These are phyloP conservation scores for Lumnitzera racemosa DNA, from an alignment of 345 rosid genomes.

Conservation along the genomic window DNA sequence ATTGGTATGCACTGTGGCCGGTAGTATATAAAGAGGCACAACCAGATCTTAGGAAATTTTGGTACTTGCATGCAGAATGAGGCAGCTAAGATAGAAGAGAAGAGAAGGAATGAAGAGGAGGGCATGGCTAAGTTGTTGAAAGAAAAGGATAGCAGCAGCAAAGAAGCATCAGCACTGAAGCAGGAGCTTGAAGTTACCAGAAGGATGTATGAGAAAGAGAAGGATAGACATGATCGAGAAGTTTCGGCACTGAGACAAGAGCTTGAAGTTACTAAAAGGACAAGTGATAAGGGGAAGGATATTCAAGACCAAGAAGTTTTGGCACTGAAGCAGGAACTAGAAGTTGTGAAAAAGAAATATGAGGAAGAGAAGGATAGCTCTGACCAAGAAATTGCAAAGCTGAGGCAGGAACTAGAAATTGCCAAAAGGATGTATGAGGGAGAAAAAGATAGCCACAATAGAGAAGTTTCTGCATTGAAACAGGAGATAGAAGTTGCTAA, in stretches of 20 bases:
- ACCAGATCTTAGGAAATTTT: background rate
- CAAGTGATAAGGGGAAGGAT: background rate
- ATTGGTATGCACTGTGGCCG: too few species aligned
- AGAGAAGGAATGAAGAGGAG: conserved; percentile 36
- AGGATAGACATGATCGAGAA: background rate
- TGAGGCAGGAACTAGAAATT: conserved; percentile 20
- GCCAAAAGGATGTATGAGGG: conserved; percentile 3
- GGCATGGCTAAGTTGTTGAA: conserved; percentile 19
- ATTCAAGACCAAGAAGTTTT: background rate
- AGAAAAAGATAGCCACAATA: conserved; percentile 4
- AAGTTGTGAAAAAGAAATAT: conserved; percentile 3
- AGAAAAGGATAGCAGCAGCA: conserved; percentile 26
- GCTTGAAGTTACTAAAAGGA: background rate
- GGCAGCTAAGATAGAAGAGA: conserved; percentile 39
- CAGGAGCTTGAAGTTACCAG: conserved; percentile 12
- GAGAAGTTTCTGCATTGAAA: conserved; percentile 27
- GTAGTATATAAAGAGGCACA: background rate
- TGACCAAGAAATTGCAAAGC: background rate
- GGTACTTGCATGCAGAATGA: conserved; percentile 27
- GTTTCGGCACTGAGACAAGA: background rate
- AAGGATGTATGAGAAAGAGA: background rate
- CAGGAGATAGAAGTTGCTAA: conserved; percentile 42
- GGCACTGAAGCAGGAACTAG: conserved; percentile 17
- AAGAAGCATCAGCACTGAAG: conserved; percentile 18
- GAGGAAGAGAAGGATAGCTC: background rate